Percentiles rank a stretch among this genome's conserved stretches.
Conservation (phyloP, 2,329 filamentous ascomycete species). For the Aspergillus pseudoglaucus region DNA sequence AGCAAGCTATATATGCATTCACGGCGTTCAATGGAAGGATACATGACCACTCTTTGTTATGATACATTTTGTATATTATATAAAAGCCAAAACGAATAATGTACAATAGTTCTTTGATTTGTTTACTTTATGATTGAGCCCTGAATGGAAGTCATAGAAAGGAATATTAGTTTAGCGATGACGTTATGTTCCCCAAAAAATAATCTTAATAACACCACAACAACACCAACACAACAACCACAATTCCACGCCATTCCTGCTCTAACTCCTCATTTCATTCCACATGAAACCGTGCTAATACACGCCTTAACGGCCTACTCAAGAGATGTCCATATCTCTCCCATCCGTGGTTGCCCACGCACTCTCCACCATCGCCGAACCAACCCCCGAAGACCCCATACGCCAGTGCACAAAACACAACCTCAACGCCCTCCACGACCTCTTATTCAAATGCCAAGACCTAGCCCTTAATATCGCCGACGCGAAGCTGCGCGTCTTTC, state of each 20-base stretch:
- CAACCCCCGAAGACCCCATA: constrained; percentile 29
- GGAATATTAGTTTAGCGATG: no score
- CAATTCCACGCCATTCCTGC: neutral
- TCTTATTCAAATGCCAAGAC: constrained; percentile 29
- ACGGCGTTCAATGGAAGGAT: neutral
- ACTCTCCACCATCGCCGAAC: constrained; percentile 23
- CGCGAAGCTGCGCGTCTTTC: constrained; percentile 49
- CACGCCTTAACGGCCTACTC: neutral
- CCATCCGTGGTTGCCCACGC: constrained; percentile 15
- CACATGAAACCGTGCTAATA: constrained; percentile 2
- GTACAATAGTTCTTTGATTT: no score
- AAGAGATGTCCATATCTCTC: constrained; percentile 11
- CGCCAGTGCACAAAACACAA: constrained; percentile 27
- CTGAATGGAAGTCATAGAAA: no score
- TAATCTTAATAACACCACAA: neutral
- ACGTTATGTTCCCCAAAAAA: neutral
- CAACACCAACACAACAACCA: neutral
- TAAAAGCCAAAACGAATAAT: neutral
- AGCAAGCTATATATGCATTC: constrained; percentile 5
- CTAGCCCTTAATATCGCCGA: constrained; percentile 45
- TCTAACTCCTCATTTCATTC: neutral
- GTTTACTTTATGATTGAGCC: no score
- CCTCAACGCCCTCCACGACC: constrained; percentile 11
- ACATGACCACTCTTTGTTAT: neutral
- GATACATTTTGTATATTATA: neutral